These are phyloP conservation scores for Cyclotella sp. DNA, from an alignment of 108 stramenopile species.

Conservation along the genomic window DNA sequence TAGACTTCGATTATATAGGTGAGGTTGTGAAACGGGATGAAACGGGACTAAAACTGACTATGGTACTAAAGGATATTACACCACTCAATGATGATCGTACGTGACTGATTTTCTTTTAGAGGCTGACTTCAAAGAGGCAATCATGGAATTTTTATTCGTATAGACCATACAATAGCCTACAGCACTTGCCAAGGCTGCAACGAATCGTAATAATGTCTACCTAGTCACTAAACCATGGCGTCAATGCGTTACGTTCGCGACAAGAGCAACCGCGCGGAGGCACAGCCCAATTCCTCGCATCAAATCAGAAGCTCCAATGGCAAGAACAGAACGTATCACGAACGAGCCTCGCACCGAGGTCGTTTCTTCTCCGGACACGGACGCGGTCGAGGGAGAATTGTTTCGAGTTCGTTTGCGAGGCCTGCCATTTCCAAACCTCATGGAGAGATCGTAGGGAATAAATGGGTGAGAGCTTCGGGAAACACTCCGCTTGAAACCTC, in stretches of 20 bases:
- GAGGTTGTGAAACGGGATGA: no score
- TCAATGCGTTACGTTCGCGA: constrained; percentile 17
- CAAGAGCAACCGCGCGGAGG: background rate
- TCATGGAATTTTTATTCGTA: no score
- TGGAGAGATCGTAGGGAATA: background rate
- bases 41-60: no score
- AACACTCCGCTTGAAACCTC: background rate
- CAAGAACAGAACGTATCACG: background rate
- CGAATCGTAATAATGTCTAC: no score
- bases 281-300: background rate
- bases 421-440: background rate
- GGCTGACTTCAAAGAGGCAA: no score
- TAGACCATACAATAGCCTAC: no score
- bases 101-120: no score
- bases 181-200: no score
- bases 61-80: no score
- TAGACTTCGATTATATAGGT: no score
- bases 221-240: background rate
- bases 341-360: background rate
- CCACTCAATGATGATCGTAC: no score
- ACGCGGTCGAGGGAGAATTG: constrained; percentile 20
- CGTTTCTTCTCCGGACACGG: constrained; percentile 4
- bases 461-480: constrained; percentile 32
- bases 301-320: background rate
- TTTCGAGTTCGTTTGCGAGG: constrained; percentile 12